Percentiles rank a stretch among this genome's conserved stretches.
Evolutionary conservation across 257 asterid species (phyloP).

Genomic region (Agastache rugosa): DNA sequence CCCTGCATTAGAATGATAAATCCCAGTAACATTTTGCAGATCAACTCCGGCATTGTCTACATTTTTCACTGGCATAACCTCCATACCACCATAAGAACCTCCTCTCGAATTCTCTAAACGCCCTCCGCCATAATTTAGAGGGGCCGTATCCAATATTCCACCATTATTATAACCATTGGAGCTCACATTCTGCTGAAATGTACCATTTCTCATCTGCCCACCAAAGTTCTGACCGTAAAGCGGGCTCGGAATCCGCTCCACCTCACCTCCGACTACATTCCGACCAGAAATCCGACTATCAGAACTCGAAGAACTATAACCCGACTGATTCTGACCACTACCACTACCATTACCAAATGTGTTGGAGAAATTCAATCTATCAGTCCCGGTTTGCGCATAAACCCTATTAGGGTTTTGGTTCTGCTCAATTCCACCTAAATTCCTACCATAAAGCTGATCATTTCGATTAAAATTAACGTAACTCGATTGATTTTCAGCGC

Average conservation of each 20-base stretch:
- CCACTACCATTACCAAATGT: constrained; percentile 22
- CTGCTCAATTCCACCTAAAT: constrained; percentile 30
- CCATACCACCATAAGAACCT: constrained; percentile 28
- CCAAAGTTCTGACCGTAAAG: constrained; percentile 23
- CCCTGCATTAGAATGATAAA: constrained; percentile 36
- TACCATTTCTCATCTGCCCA: constrained; percentile 15
- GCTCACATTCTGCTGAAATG: constrained; percentile 24
- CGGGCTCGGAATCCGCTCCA: constrained; percentile 29
- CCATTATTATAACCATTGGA: constrained; percentile 29
- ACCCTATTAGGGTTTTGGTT: constrained; percentile 45
- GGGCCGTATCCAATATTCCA: constrained; percentile 17
- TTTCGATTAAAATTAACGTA: constrained; percentile 31
- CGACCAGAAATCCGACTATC: constrained; percentile 28
- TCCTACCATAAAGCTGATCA: constrained; percentile 39
- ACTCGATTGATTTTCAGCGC: constrained; percentile 31
- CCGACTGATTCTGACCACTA: constrained; percentile 23
- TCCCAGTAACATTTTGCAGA: constrained; percentile 37
- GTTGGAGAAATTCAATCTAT: constrained; percentile 4
- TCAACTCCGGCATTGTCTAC: constrained; percentile 28
- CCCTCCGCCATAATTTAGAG: constrained; percentile 21
- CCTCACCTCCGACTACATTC: constrained; percentile 25
- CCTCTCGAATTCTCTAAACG: constrained; percentile 37
- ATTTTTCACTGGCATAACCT: constrained; percentile 36
- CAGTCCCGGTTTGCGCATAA: constrained; percentile 41
- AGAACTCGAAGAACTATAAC: constrained; percentile 4